Evolutionary conservation across 2,329 filamentous ascomycete genomes (phyloP), one percentile per base, ranked within the genome.

Genomic region (Phaeosphaeriaceae sp.): DNA sequence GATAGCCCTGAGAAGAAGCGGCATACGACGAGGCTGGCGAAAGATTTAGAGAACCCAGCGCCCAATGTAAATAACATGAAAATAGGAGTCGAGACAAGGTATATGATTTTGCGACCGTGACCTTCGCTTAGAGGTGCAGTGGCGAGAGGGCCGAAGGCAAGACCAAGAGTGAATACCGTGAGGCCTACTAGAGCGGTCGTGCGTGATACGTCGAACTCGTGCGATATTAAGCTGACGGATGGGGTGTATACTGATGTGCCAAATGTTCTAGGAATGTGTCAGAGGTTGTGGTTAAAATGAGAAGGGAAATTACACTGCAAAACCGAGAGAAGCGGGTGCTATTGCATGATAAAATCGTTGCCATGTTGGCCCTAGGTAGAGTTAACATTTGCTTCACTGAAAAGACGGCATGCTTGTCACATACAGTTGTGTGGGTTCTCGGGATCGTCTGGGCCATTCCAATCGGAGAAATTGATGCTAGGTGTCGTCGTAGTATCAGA

Each of bases 1-100:
- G 88, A 88, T 67, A 87, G 68, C 0, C 89, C 87, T 40, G 89
- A 89, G 61, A 92, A 89, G 75, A 93, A 86, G 2, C 85, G 76
- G 20, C 83, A 73, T 7, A 85, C 68, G 40, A 79, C 76, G 2
- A 88, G 58, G 0, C 74, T 77, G 0, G 71, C 79, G 13, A 87
- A 81, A 26, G 68, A 78, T 17, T 78, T 73, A 0, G 79, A 76
- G 28, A 83, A 76, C 0, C 79, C 83, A 0, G 79, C 77, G 2
- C 83, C 84, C 1, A 86, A 62, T 0, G 79, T 81, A 61, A 87
- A 87, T 0, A 86, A 60, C 2, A 78, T 76, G 3, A 80, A 82
- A 0, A 83, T 57, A 0, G 78, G 76, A 2, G 79, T 65, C 0
- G 76, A 75, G 2, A 73, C 57, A 1, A 79, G 46, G 63, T 84